Evolutionary conservation across 2,329 filamentous ascomycete genomes (phyloP).

Genomic region (Zasmidium citrigriseum): DNA sequence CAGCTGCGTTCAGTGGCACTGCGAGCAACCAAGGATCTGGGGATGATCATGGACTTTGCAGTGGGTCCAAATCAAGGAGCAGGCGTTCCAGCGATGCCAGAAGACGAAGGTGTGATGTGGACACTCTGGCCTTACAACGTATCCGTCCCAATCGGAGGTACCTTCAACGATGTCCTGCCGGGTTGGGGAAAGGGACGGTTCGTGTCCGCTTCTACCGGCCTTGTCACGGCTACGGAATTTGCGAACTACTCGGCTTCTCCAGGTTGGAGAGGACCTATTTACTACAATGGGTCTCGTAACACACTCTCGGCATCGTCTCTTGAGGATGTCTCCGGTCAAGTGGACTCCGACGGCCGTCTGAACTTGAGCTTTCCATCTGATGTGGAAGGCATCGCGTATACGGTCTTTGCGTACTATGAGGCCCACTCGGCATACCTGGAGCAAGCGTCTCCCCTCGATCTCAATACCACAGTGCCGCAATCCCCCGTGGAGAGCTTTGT

Average conservation of each 20-base stretch:
- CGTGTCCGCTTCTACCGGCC: slow-evolving; percentile 23
- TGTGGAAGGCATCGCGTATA: slow-evolving; percentile 23
- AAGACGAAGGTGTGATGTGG: slow-evolving; percentile 39
- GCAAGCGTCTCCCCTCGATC: slow-evolving; percentile 30
- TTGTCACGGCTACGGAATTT: slow-evolving; percentile 11
- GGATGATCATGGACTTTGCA: slow-evolving; percentile 48
- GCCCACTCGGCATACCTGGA: slow-evolving; percentile 32
- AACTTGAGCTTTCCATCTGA: slow-evolving; percentile 24
- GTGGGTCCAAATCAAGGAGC: slow-evolving; percentile 51
- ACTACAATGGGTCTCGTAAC: slow-evolving; percentile 26
- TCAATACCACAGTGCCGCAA: slow-evolving; percentile 26
- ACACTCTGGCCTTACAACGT: slow-evolving; percentile 36
- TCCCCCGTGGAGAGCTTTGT: slow-evolving; percentile 24
- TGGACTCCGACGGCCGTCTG: slow-evolving; percentile 27
- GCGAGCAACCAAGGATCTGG: slow-evolving; percentile 37
- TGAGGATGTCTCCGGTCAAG: slow-evolving; percentile 31
- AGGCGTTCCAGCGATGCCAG: slow-evolving; percentile 44
- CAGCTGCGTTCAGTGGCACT: too few species aligned
- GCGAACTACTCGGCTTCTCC: slow-evolving; percentile 17
- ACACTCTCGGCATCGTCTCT: slow-evolving; percentile 26
- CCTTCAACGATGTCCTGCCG: slow-evolving; percentile 36
- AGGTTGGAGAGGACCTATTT: slow-evolving; percentile 14
- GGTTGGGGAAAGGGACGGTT: slow-evolving; percentile 42
- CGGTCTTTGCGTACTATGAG: slow-evolving; percentile 36
- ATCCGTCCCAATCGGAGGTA: slow-evolving; percentile 31